Base-by-base conservation (phyloP, 2,329 filamentous ascomycete genomes). In the Nigrospora sphaerica region DNA sequence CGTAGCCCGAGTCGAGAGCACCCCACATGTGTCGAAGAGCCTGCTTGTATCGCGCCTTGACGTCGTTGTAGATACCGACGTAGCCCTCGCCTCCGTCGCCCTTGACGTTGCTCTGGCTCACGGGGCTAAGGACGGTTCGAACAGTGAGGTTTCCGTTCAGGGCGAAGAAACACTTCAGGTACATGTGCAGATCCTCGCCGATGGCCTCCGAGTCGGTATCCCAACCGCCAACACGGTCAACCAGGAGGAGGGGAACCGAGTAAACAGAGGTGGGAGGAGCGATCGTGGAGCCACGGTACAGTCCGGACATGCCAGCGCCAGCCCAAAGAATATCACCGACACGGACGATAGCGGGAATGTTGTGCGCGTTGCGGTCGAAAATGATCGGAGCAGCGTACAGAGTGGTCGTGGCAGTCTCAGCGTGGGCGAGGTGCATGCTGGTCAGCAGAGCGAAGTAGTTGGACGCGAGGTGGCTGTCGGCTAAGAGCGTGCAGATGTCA, bases 21-120 rank as follows among this genome's bases (percentile, higher is more conserved):
- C 84, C 84, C 84, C 84, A 88, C 84, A 88, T 88, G 65, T 88
- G 84, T 51, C 85, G 76, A 45, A 86, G 65, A 39, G 83, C 84
- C 65, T 88, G 85, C 62, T 80, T 82, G 61, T 87, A 88, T 18
- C 85, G 80, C 18, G 84, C 84, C 34, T 68, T 62, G 55, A 84
- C 72, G 50, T 85, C 83, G 37, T 72, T 69, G 41, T 75, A 61
- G 49, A 78, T 67, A 39, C 81, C 81, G 16, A 64, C 59, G 42
- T 80, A 47, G 14, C 80, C 79, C 51, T 71, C 67, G 31, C 75
- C 74, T 36, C 74, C 73, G 33, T 78, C 76, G 38, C 78, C 81
- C 42, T 78, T 80, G 43, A 87, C 81, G 56, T 88, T 87, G 65
- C 76, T 86, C 61, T 87, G 84, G 64, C 83, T 87, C 48, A 86